These are phyloP conservation scores for Tieghemostelium lacteum DNA, from an alignment of 78 protist species.

Conservation along the genomic window DNA sequence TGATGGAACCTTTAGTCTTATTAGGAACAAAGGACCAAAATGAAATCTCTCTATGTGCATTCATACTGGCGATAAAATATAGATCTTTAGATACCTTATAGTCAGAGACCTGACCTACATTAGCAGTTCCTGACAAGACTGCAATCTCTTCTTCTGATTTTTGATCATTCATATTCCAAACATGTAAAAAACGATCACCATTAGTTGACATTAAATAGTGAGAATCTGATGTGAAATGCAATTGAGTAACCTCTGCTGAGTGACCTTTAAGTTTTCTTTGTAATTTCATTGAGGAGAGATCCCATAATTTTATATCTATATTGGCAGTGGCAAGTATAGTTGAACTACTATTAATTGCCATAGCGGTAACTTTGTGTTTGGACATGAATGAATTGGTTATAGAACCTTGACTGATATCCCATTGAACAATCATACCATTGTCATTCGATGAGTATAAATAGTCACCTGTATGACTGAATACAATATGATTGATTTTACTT, in stretches of 20 bases:
- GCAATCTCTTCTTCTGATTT: neutral
- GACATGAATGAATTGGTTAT: too few relatives aligned
- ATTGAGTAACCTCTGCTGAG: neutral
- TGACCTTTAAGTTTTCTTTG: neutral
- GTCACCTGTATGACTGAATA: too few relatives aligned
- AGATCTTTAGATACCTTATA: neutral
- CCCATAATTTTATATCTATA: neutral
- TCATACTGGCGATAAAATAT: neutral
- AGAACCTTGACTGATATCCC: slow-evolving; percentile 6
- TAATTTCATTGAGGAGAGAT: neutral
- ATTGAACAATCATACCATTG: slow-evolving; percentile 5
- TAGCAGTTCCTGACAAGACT: neutral
- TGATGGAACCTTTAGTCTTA: neutral
- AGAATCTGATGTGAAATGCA: slow-evolving; percentile 1
- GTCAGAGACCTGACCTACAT: neutral
- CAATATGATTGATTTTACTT: too few relatives aligned
- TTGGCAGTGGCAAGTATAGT: neutral
- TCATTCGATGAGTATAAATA: neutral
- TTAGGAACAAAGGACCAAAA: neutral
- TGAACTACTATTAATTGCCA: slow-evolving; percentile 1
- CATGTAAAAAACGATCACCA: neutral
- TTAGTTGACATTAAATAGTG: neutral
- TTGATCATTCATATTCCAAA: neutral
- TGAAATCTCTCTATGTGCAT: neutral
- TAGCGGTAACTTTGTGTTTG: neutral